Percentiles rank a stretch among this genome's conserved stretches.
phyloP scores from a whole-genome alignment of 768 basidiomycete species.

The Tubosaeta brunneosetosa region DNA sequence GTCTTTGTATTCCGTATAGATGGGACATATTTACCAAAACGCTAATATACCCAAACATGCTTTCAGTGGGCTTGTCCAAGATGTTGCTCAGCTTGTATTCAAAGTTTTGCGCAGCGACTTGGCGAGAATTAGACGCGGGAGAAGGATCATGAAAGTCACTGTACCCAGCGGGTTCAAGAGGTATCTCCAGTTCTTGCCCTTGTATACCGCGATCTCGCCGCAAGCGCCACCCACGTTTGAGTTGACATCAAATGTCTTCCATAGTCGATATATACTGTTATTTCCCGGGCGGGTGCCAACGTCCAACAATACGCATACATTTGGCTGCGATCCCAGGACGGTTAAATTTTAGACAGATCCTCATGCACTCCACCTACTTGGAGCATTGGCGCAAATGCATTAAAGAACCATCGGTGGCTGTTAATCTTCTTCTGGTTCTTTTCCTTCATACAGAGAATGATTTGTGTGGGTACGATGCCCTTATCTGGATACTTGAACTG shows the following conservation, averaged over 20 bases:
- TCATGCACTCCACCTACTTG: slow-evolving; percentile 46
- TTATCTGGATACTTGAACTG: slow-evolving; percentile 89
- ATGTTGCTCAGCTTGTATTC: slow-evolving; percentile 93
- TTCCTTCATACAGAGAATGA: slow-evolving; percentile 88
- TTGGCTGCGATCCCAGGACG: slow-evolving; percentile 48
- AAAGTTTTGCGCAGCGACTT: slow-evolving; percentile 93
- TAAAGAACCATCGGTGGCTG: slow-evolving; percentile 96
- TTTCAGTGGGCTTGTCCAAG: slow-evolving; percentile 84
- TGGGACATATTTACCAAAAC: slow-evolving; percentile 56
- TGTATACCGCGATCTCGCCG: slow-evolving; percentile 93
- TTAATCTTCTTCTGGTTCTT: slow-evolving; percentile 98
- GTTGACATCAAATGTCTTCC: slow-evolving; percentile 92
- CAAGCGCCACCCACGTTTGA: slow-evolving; percentile 94
- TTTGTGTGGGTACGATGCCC: slow-evolving; percentile 92
- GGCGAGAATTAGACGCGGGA: slow-evolving; percentile 1
- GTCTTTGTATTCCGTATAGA: neutral
- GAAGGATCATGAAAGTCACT: slow-evolving; percentile 9
- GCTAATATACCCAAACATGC: slow-evolving; percentile 92
- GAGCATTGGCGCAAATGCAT: slow-evolving; percentile 80
- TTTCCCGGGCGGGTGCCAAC: slow-evolving; percentile 89
- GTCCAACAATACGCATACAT: slow-evolving; percentile 88
- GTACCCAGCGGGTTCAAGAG: slow-evolving; percentile 81
- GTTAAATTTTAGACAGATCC: neutral
- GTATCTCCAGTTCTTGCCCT: slow-evolving; percentile 81
- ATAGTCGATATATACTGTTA: slow-evolving; percentile 88